phyloP scores from a whole-genome alignment of 169 alveolate species.

The Eimeria praecox region DNA sequence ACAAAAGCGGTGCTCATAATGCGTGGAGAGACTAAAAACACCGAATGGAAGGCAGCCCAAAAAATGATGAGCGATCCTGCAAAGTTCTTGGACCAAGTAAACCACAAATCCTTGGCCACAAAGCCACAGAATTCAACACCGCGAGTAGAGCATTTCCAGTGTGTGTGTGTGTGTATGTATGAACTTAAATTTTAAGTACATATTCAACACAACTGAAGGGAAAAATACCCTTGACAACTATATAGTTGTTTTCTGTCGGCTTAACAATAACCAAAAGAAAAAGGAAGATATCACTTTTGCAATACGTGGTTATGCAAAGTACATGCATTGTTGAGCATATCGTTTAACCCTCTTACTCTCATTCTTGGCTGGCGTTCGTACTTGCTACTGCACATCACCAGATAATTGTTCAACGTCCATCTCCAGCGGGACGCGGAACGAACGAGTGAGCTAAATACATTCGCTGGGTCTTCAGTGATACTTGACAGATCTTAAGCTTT shows the following conservation, averaged over 20 bases:
- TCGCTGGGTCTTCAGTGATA: not conserved
- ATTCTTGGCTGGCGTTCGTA: not conserved
- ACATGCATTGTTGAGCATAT: too few species aligned
- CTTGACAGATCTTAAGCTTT: not conserved
- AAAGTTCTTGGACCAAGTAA: constrained; percentile 94
- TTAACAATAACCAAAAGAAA: too few species aligned
- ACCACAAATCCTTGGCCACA: not conserved
- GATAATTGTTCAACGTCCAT: not conserved
- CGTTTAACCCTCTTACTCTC: too few species aligned
- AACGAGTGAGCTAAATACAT: not conserved
- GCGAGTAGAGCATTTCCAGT: not conserved
- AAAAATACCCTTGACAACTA: not conserved
- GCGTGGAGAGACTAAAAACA: constrained; percentile 94
- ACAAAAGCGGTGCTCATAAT: constrained; percentile 95
- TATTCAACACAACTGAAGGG: not conserved
- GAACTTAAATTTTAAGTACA: not conserved
- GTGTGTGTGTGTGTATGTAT: too few species aligned
- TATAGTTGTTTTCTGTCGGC: not conserved
- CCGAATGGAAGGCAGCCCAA: constrained; percentile 95
- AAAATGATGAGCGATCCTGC: constrained; percentile 96
- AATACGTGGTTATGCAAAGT: too few species aligned
- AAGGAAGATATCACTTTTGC: too few species aligned
- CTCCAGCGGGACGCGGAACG: not conserved
- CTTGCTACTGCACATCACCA: not conserved
- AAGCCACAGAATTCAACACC: not conserved